Evolutionary conservation across 78 protist genomes (phyloP).

Genomic region (Anaeramoeba ignava): DNA sequence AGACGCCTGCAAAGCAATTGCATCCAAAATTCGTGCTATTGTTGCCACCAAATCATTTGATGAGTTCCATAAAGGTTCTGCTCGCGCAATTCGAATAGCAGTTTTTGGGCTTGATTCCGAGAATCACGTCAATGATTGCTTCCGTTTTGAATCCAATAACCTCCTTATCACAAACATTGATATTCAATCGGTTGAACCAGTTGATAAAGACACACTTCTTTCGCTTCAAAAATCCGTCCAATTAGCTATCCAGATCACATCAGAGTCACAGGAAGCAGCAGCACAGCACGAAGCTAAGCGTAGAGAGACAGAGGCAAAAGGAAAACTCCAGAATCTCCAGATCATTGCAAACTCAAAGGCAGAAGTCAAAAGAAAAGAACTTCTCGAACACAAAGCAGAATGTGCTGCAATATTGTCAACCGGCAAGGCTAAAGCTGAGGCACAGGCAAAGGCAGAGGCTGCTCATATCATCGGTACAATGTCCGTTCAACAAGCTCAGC

Average conservation of each 20-base stretch:
- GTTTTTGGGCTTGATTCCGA: constrained; percentile 53
- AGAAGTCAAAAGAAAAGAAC: constrained; percentile 38
- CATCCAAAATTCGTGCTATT: constrained; percentile 72
- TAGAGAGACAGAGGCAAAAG: constrained; percentile 58
- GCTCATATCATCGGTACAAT: constrained; percentile 43
- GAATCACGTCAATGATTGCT: constrained; percentile 6
- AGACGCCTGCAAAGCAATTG: constrained; percentile 78
- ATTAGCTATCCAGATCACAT: constrained; percentile 73
- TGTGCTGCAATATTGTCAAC: constrained; percentile 52
- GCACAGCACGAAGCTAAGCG: constrained; percentile 67
- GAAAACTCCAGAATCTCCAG: constrained; percentile 54
- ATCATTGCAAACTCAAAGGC: constrained; percentile 47
- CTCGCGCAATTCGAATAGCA: constrained; percentile 60
- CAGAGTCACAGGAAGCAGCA: constrained; percentile 67
- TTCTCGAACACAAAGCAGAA: constrained; percentile 50
- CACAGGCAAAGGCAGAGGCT: constrained; percentile 61
- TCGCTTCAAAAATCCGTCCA: constrained; percentile 72
- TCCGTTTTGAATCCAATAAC: constrained; percentile 56
- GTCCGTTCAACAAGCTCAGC: constrained; percentile 50
- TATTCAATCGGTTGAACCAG: no score
- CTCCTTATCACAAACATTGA: constrained; percentile 69
- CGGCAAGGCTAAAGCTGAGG: constrained; percentile 67
- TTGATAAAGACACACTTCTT: constrained; percentile 67
- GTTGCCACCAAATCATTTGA: constrained; percentile 71
- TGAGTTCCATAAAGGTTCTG: constrained; percentile 75